Evolutionary conservation across 2,329 filamentous ascomycete species (phyloP).

Genomic region (Aspergillus chevalieri): DNA sequence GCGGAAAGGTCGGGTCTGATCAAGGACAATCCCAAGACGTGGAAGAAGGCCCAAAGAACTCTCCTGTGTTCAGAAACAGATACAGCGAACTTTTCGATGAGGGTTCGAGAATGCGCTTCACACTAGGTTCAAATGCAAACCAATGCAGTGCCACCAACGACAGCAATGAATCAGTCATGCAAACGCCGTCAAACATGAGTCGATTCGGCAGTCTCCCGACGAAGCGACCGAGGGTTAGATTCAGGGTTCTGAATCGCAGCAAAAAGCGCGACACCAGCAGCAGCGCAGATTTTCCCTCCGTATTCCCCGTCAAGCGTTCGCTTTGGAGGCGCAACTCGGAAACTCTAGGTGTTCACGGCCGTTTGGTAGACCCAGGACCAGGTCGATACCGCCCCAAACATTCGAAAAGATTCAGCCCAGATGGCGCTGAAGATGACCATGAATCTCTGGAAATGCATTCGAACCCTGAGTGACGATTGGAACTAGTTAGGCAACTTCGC

Average conservation of each 20-base stretch:
- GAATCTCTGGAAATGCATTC: conserved; percentile 22
- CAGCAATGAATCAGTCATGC: neutral
- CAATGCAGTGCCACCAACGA: neutral
- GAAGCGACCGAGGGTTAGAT: neutral
- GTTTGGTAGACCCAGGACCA: neutral
- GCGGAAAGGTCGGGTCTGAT: neutral
- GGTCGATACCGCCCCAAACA: neutral
- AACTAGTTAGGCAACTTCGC: neutral
- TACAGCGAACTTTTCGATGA: neutral
- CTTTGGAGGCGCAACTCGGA: neutral
- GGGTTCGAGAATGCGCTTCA: neutral
- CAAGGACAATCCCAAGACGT: neutral
- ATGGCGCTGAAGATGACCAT: conserved; percentile 15
- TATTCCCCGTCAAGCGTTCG: neutral
- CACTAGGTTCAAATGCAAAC: neutral
- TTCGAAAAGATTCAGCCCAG: conserved; percentile 11
- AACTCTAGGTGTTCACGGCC: neutral
- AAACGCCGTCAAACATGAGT: neutral
- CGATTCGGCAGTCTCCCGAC: neutral
- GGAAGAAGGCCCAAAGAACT: neutral
- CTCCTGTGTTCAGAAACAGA: neutral
- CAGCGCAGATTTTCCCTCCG: neutral
- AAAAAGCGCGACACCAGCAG: neutral
- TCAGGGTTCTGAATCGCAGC: neutral
- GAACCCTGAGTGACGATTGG: conserved; percentile 12